phyloP scores from a whole-genome alignment of 192 early-diverging fungal genomes.

The Oehlia diaphana region DNA sequence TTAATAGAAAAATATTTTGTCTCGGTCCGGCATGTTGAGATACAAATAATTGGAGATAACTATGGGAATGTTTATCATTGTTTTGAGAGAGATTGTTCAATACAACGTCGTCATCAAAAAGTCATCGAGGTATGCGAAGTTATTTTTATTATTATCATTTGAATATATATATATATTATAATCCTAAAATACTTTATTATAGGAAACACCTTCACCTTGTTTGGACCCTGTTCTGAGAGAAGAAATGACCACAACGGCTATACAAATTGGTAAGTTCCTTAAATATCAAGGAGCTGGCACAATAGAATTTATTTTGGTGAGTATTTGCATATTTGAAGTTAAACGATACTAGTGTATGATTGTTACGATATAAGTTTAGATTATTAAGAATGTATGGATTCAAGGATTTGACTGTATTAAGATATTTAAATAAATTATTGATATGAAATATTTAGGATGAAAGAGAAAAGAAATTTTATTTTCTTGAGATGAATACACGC shows the following conservation, averaged over 20 bases:
- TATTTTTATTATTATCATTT: not conserved
- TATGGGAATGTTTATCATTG: slow-evolving; percentile 74
- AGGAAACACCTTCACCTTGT: slow-evolving; percentile 76
- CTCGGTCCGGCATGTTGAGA: slow-evolving; percentile 71
- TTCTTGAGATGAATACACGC: slow-evolving; percentile 82
- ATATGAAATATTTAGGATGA: slow-evolving; percentile 40
- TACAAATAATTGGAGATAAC: not conserved
- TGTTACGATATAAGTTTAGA: no score
- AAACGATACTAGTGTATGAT: no score
- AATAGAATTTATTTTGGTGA: slow-evolving; percentile 62
- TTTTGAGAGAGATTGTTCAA: slow-evolving; percentile 87
- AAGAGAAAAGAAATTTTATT: slow-evolving; percentile 70
- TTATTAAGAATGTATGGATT: no score
- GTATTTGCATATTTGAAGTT: not conserved
- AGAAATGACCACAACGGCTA: slow-evolving; percentile 74
- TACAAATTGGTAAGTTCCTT: slow-evolving; percentile 68
- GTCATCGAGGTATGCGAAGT: not conserved
- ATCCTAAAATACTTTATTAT: slow-evolving; percentile 35
- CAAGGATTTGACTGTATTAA: no score
- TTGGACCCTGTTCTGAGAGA: slow-evolving; percentile 60
- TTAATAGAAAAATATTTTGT: slow-evolving; percentile 93
- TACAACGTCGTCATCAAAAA: slow-evolving; percentile 80
- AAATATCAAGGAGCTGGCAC: slow-evolving; percentile 74
- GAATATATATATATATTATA: not conserved
- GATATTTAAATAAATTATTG: no score